These are phyloP conservation scores for Ascosphaera aggregata DNA, from an alignment of 2,329 filamentous ascomycete species.

Conservation along the genomic window DNA sequence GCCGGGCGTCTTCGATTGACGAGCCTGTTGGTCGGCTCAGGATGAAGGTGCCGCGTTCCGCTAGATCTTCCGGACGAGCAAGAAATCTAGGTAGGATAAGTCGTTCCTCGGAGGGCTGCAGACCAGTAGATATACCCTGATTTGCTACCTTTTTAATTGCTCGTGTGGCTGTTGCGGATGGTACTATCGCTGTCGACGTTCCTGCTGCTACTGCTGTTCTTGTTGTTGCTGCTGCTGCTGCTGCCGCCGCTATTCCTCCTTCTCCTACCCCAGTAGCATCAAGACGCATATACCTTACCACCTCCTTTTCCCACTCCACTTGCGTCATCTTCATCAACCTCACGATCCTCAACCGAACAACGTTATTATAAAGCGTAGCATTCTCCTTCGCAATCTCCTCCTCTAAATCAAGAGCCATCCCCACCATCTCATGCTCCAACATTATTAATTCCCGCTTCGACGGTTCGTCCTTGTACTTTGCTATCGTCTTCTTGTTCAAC, in stretches of 20 bases:
- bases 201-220: too few relatives aligned
- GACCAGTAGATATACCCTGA: slow-evolving; percentile 38
- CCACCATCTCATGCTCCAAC: slow-evolving; percentile 20
- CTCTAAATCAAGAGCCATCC: slow-evolving; percentile 39
- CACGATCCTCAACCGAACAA: slow-evolving; percentile 61
- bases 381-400: slow-evolving; percentile 47
- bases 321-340: slow-evolving; percentile 51
- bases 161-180: too few relatives aligned
- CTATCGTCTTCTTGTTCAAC: slow-evolving; percentile 17
- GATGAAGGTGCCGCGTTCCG: slow-evolving; percentile 40
- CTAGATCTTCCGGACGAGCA: slow-evolving; percentile 11
- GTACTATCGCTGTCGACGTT: too few relatives aligned
- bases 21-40: slow-evolving; percentile 38
- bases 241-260: too few relatives aligned
- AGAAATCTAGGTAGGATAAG: slow-evolving; percentile 23
- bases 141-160: too few relatives aligned
- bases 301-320: slow-evolving; percentile 46
- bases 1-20: slow-evolving; percentile 41
- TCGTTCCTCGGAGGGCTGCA: slow-evolving; percentile 42
- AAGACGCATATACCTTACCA: slow-evolving; percentile 18
- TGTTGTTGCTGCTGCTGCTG: too few relatives aligned
- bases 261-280: not conserved
- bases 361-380: slow-evolving; percentile 51
- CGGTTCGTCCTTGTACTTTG: slow-evolving; percentile 11
- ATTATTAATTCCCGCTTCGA: slow-evolving; percentile 15